Base-by-base conservation (phyloP, 2,329 filamentous ascomycete genomes). In the Botrytis hyacinthi region DNA sequence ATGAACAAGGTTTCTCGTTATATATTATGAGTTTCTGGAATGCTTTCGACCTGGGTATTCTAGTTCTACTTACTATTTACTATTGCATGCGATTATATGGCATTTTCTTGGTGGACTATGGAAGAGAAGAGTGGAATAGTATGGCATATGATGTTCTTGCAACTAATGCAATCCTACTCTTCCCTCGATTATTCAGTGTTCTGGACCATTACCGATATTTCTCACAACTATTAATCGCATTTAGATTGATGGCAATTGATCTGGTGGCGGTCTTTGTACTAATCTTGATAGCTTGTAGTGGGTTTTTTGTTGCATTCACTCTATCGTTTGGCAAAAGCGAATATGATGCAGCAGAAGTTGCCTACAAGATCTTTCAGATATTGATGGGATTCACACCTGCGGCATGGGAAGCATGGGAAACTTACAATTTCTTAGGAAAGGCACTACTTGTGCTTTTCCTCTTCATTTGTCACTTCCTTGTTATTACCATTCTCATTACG, bases 1-100 rank as follows among this genome's bases (percentile, higher is more conserved):
- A 95, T 77, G 95, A 98, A 82, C 94, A 98, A 83, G 95, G 95
- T 4, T 98, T 98, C 81, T 95, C 94, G 54, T 88, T 98, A 44
- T 98, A 98, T 83, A 93, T 98, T 79, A 95, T 98, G 90, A 97
- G 94, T 81, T 96, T 98, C 82, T 98, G 95, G 95, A 98, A 98
- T 82, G 90, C 95, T 54, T 97, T 98, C 82, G 95, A 98, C 80
- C 85, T 98, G 54, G 95, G 95, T 14, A 98, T 98, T 71, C 84
- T 98, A 70, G 84, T 97, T 37, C 85, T 98, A 75, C 89, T 98
- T 78, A 90, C 97, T 78, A 88, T 93, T 72, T 98, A 98, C 84
- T 97, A 97, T 81, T 93, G 92, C 79, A 90, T 98, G 84, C 90
- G 95, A 73, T 87, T 96, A 22, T 97, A 97, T 79, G 94, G 94